Evolutionary conservation across 805 yeast species (phyloP), one percentile per base, ranked within the genome.

Genomic region (Spathaspora arborariae): DNA sequence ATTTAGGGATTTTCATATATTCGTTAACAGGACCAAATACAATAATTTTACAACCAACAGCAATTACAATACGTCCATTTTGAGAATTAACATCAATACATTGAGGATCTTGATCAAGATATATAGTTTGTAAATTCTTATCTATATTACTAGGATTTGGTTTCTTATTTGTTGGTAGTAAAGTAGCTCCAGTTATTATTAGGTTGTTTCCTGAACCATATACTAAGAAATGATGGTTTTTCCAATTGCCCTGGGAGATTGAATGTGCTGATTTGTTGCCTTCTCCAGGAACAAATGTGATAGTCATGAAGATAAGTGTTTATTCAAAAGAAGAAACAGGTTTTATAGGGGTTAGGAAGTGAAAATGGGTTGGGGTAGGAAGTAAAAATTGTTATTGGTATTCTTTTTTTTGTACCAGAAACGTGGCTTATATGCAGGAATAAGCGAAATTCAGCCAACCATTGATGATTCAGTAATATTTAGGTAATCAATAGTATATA

Each of bases 191-290:
- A 44, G 64, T 53, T 13, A 72, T 75, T 27, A 92, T 85, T 53
- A 92, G 70, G 60, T 88, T 89, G 65, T 89, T 89, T 0, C 96
- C 97, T 1, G 97, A 88, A 48, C 90, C 86, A 61, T 92, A 92
- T 1, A 81, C 82, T 27, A 86, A 65, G 2, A 89, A 64, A 44
- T 80, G 77, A 49, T 79, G 80, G 9, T 73, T 72, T 46, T 80
- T 80, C 96, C 96, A 89, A 34, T 68, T 65, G 5, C 74, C 77
- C 49, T 81, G 84, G 36, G 80, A 70, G 20, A 81, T 76, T 0
- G 88, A 69, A 52, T 78, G 78, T 11, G 70, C 72, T 1, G 78
- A 60, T 39, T 70, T 64, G 60, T 84, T 85, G 16, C 94, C 94
- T 59, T 87, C 88, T 1, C 97, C 97, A 2, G 97, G 97, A 39